Conservation (phyloP, 225 moss, liverwort and hornwort species). For the Sphagnum tenellum region DNA sequence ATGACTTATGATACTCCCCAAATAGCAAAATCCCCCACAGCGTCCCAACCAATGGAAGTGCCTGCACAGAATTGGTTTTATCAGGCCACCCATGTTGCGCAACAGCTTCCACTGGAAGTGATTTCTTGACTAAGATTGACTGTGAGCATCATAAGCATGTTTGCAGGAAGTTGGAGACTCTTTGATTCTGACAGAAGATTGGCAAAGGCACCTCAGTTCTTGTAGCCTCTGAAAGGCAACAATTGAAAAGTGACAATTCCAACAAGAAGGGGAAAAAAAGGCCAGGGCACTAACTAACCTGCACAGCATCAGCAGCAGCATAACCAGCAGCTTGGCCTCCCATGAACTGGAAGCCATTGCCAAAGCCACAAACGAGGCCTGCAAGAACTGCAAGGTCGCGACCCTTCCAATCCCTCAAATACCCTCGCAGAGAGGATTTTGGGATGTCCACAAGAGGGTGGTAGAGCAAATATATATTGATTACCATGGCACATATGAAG, state of each 20-base stretch:
- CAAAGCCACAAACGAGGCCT: constrained; percentile 23
- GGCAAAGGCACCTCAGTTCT: too few relatives aligned
- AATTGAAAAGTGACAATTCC: too few relatives aligned
- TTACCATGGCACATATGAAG: constrained; percentile 10
- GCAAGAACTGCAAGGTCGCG: constrained; percentile 18
- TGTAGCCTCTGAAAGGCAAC: too few relatives aligned
- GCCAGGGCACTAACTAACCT: background rate
- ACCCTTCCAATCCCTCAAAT: constrained; percentile 17
- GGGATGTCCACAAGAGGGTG: constrained; percentile 20
- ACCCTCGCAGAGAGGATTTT: constrained; percentile 15
- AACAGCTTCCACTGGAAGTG: too few relatives aligned
- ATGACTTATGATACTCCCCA: constrained; percentile 62
- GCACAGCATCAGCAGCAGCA: constrained; percentile 24
- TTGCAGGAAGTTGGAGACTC: too few relatives aligned
- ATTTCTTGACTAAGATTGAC: too few relatives aligned
- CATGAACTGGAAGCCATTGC: constrained; percentile 30
- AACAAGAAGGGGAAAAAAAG: too few relatives aligned
- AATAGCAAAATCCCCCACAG: constrained; percentile 67
- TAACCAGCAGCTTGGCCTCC: constrained; percentile 32
- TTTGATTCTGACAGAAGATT: too few relatives aligned
- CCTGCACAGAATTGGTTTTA: constrained; percentile 14
- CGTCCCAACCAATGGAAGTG: constrained; percentile 64
- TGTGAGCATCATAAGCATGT: too few relatives aligned
- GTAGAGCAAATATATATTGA: constrained; percentile 18
- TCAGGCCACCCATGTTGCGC: too few relatives aligned